Base-by-base conservation (phyloP, 768 basidiomycete species). In the Leccinum olivaceopallidum region DNA sequence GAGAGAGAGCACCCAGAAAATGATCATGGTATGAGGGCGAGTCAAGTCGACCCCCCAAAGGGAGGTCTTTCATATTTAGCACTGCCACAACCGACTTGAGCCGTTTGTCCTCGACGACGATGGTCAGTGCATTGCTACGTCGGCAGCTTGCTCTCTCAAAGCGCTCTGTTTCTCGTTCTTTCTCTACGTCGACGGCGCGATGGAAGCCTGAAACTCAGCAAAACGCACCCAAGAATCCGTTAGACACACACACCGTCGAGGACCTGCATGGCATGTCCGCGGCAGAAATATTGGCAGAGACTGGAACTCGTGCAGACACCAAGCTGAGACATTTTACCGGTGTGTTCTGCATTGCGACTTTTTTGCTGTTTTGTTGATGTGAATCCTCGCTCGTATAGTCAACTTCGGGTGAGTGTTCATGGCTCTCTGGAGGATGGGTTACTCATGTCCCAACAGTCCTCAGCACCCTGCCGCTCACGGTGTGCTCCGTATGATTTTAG, bases 381-480 rank as follows among this genome's bases (percentile, higher is more conserved):
- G 20, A 60, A 73, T 12, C 16, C n/a, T 55, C 36, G 47, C 14
- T 52, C 24, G 51, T 30, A 34, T 66, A 94, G 95, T 98, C 67
- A 98, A 98, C 81, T 97, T 97, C 73, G 95, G 92, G 89, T 85
- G 63, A 60, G 83, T 68, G 37, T 53, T 60, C 4, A 20, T 5
- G 8, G 8, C 2, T 39, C 37, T 52, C 30, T 44, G 5, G 28
- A 10, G 24, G 18, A 22, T 13, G 16, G 9, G 0, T 48, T n/a
- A 18, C 37, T 60, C 9, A 62, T 14, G 12, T 9, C 10, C 13
- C 18, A 13, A 52, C 55, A 62, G 60, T 63, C 96, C 96, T 57
- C 96, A 99, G 74, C 96, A 99, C 80, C 96, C 96, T 58, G 97
- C 97, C 57, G 97, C 97, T 16, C 97, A 99, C 75, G 97, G 97